Percentiles rank a stretch among this genome's conserved stretches.
Evolutionary conservation across 352 stramenopile species (phyloP).

Genomic region (Plasmopara halstedii): DNA sequence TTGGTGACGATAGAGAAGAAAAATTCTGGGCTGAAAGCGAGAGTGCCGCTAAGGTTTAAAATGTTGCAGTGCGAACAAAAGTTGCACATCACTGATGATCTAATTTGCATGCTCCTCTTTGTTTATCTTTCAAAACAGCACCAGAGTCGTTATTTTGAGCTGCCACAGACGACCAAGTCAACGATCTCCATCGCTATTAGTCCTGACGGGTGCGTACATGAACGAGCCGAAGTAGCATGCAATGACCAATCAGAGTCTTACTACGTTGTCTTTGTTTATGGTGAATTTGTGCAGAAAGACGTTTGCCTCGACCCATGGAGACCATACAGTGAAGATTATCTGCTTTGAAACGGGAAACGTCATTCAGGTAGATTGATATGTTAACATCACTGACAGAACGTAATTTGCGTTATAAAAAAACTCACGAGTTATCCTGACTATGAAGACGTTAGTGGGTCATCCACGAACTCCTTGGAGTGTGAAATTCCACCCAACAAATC

Average conservation of each 20-base stretch:
- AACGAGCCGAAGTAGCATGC: background rate
- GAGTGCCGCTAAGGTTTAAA: slow-evolving; percentile 56
- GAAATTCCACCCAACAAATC: slow-evolving; percentile 95
- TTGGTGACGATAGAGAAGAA: slow-evolving; percentile 46
- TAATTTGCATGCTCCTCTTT: background rate
- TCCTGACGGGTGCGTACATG: slow-evolving; percentile 53
- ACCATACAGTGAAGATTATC: slow-evolving; percentile 98
- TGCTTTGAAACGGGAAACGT: slow-evolving; percentile 85
- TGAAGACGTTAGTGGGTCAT: slow-evolving; percentile 79
- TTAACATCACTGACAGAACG: background rate
- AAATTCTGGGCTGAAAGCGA: slow-evolving; percentile 77
- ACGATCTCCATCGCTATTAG: slow-evolving; percentile 86
- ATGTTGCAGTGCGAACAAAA: background rate
- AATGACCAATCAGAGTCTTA: background rate
- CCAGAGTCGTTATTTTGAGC: slow-evolving; percentile 77
- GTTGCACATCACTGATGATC: background rate
- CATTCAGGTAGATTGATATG: slow-evolving; percentile 41
- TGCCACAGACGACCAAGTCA: slow-evolving; percentile 80
- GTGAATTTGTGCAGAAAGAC: slow-evolving; percentile 45
- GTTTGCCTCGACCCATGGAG: slow-evolving; percentile 96
- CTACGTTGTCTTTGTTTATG: background rate
- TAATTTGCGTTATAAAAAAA: slow-evolving; percentile 1
- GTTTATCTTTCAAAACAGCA: slow-evolving; percentile 31
- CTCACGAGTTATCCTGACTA: background rate
- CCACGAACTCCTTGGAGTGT: slow-evolving; percentile 94